Base-by-base conservation (phyloP, 805 yeast species). In the Starmerella gropengiesseri region DNA sequence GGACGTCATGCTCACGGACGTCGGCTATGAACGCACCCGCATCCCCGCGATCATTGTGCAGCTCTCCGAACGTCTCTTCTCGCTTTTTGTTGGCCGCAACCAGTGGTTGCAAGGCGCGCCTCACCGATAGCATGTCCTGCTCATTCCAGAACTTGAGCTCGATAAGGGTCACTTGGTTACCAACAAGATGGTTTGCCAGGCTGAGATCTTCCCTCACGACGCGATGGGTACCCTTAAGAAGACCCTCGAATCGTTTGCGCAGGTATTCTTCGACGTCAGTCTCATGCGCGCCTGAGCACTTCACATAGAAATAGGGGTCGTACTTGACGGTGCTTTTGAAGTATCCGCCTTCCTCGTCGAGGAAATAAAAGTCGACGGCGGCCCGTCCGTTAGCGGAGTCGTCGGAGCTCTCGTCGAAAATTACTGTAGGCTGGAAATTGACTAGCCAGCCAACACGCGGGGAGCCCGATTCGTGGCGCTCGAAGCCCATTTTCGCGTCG, bases 261-360 rank as follows among this genome's bases (percentile, higher is more conserved):
- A 86, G 51, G 58, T 73, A 80, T 56, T 91, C 98, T 60, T 91
- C 97, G 3, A 86, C 84, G 49, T 83, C 96, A 2, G 74, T 61
- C 46, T 78, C 84, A 14, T 63, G 62, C 14, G 67, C 67, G 14
- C 21, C 19, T 18, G 57, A 52, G 49, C 84, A 75, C 2, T 75
- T 69, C 9, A 91, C 63, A 40, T 80, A 73, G 56, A 91, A 82
- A 60, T 91, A 91, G 0, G 99, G 99, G 53, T 84, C 86, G 57
- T 74, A 83, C 45, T 73, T 80, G 12, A 83, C 62, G 1, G 94
- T 80, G 4, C 86, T 78, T 58, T 89, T 91, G 67, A 93, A 91
- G 33, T 82, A 76, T 6, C 96, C 98, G 37, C 99, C 99, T 59
- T 87, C 96, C 55, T 84, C 95, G 59, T 87, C 97, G 7, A 91